Base-by-base conservation (phyloP, 441 rosid genomes). In the Adansonia gregorii region DNA sequence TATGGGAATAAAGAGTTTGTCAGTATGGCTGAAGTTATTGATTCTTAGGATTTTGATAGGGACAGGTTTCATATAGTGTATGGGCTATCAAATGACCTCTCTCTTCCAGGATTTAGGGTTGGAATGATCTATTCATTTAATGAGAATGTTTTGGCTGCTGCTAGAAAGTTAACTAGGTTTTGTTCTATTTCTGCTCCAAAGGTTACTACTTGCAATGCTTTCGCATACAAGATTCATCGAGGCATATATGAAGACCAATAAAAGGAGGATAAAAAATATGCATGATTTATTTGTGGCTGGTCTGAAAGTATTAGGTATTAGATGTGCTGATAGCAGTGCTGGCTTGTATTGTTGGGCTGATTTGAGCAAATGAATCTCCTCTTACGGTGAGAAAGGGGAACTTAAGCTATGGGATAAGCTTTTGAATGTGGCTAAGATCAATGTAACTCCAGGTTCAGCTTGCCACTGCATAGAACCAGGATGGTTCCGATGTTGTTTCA, bases 391-490 rank as follows among this genome's bases (percentile, higher is more conserved):
- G 85, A 91, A 90, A 86, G 97, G 97, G 60, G 97, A 94, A 70
- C 92, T 91, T 81, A 93, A 93, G 77, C 78, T 94, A 27, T 93
- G 91, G 87, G 91, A 92, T 79, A 88, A 88, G 83, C 88, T 95
- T 10, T 72, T 92, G 81, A 90, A 83, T 77, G 81, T 87, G 76
- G 92, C 88, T 60, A 93, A 93, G 86, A 86, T 93, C 83, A 95
- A 92, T 72, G 91, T 83, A 66, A 95, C 97, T 80, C 98, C 99
- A 14, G 95, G 98, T 8, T 87, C 92, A 45, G 94, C 95, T 4
- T 93, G 99, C 78, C 96, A 92, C 82, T 91, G 96, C 86, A 92
- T 89, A 76, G 97, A 95, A 83, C 95, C 93, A 0, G 99, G 99
- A 74, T 95, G 99, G 98, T 95, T 93, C 78, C 82, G 98, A 27